Evolutionary conservation across 2,329 filamentous ascomycete species (phyloP).

Genomic region (Simplicillium aogashimaense): DNA sequence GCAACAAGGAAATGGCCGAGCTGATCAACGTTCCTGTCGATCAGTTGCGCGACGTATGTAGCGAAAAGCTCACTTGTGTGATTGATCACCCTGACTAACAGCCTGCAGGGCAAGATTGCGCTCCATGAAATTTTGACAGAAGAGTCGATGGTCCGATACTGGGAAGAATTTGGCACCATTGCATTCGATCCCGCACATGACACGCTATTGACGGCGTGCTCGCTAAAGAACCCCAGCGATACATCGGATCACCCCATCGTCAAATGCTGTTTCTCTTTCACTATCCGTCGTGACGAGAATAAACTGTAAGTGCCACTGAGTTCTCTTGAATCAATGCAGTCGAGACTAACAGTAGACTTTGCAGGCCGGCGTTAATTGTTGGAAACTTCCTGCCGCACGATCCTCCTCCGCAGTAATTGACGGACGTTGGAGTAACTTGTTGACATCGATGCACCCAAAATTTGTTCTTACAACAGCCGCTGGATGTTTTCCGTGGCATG

Average conservation of each 20-base stretch:
- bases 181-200: constrained; percentile 93
- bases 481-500: constrained; percentile 9
- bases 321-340: not conserved
- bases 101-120: constrained; percentile 74
- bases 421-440: too few species aligned
- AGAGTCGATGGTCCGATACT: constrained; percentile 90
- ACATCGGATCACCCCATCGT: constrained; percentile 63
- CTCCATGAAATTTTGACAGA: constrained; percentile 94
- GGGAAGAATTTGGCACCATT: constrained; percentile 98
- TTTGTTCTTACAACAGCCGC: too few species aligned
- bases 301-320: constrained; percentile 66
- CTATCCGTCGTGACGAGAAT: constrained; percentile 86
- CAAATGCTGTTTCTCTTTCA: constrained; percentile 95
- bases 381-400: constrained; percentile 93
- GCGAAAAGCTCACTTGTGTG: not conserved
- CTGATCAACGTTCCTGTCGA: constrained; percentile 90
- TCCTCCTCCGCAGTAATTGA: constrained; percentile 26
- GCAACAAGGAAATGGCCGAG: constrained; percentile 98
- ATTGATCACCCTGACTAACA: not conserved
- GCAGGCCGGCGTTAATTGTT: constrained; percentile 83
- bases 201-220: constrained; percentile 87
- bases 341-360: not conserved
- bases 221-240: constrained; percentile 71
- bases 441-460: too few species aligned
- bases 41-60: constrained; percentile 74